Evolutionary conservation across 2,329 filamentous ascomycete species (phyloP).

Genomic region (Aureobasidium uvarum): DNA sequence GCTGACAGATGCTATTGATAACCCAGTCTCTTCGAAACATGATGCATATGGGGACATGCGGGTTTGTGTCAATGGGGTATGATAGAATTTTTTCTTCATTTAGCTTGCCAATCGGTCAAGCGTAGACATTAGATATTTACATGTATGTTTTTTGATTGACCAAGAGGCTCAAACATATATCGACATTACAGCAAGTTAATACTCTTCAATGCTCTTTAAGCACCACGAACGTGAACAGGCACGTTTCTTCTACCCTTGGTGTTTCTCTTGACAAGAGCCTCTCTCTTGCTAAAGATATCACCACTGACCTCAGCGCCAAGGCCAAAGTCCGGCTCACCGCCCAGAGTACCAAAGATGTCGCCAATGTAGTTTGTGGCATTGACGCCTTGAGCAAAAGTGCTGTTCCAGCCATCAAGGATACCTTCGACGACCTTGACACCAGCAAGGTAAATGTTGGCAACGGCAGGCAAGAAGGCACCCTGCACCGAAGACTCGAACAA

Average conservation of each 20-base stretch:
- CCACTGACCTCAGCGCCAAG: constrained; percentile 45
- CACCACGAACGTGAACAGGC: constrained; percentile 3
- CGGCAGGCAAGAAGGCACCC: constrained; percentile 62
- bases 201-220: not conserved
- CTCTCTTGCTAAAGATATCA: constrained; percentile 15
- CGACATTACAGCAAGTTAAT: not conserved
- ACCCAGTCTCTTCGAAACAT: not conserved
- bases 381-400: constrained; percentile 58
- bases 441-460: constrained; percentile 65
- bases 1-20: too few species aligned
- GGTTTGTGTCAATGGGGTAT: not conserved
- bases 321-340: constrained; percentile 65
- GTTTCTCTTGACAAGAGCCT: constrained; percentile 26
- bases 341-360: constrained; percentile 68
- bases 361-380: constrained; percentile 61
- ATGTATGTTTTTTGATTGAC: not conserved
- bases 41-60: not conserved
- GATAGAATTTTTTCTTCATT: not conserved
- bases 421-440: constrained; percentile 65
- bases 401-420: constrained; percentile 61
- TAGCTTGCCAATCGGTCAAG: constrained; percentile 1
- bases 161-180: not conserved
- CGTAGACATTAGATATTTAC: constrained; percentile 4
- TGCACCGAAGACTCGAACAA: constrained; percentile 57
- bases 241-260: constrained; percentile 5